Evolutionary conservation across 2,329 filamentous ascomycete genomes (phyloP).

Genomic region (Microsporum canis): DNA sequence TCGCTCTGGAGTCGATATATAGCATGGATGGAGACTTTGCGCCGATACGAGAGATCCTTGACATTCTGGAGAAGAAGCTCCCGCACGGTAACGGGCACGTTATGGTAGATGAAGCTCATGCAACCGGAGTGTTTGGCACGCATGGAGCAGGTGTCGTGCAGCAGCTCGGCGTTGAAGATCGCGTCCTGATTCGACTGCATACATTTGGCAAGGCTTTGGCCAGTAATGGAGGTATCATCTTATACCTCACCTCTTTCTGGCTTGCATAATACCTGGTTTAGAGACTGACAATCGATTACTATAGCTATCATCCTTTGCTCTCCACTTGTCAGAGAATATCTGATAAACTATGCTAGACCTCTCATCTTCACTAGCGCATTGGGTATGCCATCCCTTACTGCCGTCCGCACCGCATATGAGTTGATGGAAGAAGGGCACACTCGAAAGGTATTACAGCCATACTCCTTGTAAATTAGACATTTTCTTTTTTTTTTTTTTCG

Average conservation of each 20-base stretch:
- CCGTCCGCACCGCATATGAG: constrained; percentile 48
- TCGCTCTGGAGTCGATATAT: constrained; percentile 62
- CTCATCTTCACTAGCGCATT: constrained; percentile 65
- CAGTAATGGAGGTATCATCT: constrained; percentile 53
- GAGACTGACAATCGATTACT: constrained; percentile 9
- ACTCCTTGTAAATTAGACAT: not conserved
- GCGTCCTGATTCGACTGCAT: constrained; percentile 41
- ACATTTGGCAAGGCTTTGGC: constrained; percentile 45
- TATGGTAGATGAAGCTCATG: constrained; percentile 48
- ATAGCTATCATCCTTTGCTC: constrained; percentile 53
- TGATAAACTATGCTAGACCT: constrained; percentile 65
- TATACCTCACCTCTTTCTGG: constrained; percentile 18
- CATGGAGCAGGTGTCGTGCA: constrained; percentile 41
- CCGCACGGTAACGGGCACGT: constrained; percentile 46
- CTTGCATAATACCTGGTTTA: not conserved
- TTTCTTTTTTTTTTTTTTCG: too few relatives aligned
- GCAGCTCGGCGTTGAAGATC: constrained; percentile 39
- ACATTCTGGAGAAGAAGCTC: constrained; percentile 45
- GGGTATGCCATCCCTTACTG: constrained; percentile 49
- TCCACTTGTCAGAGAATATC: constrained; percentile 47
- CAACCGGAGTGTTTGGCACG: constrained; percentile 40
- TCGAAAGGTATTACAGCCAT: constrained; percentile 27
- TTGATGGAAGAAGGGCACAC: constrained; percentile 44
- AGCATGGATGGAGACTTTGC: constrained; percentile 74
- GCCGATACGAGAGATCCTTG: constrained; percentile 50